Evolutionary conservation across 768 basidiomycete genomes (phyloP).

Genomic region (Rhodosporidiobolus sp.): DNA sequence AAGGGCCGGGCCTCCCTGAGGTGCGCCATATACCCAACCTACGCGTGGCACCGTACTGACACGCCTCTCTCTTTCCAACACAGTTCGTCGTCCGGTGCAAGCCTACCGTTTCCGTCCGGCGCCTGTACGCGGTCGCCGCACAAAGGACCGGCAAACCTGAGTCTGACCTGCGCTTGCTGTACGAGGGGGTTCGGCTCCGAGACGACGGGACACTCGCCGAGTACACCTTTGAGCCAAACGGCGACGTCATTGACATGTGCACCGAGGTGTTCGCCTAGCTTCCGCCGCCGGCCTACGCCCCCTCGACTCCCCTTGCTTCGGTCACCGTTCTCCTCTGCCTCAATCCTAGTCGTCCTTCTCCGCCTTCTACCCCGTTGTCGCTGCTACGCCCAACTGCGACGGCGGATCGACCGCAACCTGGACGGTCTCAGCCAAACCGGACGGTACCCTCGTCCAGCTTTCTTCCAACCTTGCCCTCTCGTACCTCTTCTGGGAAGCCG

Average conservation of each 20-base stretch:
- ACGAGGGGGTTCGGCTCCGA: too few relatives aligned
- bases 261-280: not conserved
- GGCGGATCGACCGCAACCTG: conserved; percentile 38
- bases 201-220: too few relatives aligned
- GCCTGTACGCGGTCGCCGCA: too few relatives aligned
- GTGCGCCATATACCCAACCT: too few relatives aligned
- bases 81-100: too few relatives aligned
- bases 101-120: too few relatives aligned
- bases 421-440: conserved; percentile 47
- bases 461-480: conserved; percentile 46
- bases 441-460: conserved; percentile 49
- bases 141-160: too few relatives aligned
- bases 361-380: conserved; percentile 46
- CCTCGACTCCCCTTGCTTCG: conserved; percentile 41
- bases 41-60: too few relatives aligned
- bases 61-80: too few relatives aligned
- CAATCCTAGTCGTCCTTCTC: conserved; percentile 49
- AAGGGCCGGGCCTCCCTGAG: too few relatives aligned
- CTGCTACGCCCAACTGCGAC: not conserved
- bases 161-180: too few relatives aligned
- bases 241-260: too few relatives aligned
- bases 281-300: conserved; percentile 27
- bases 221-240: conserved; percentile 4
- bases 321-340: conserved; percentile 48
- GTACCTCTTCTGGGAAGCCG: conserved; percentile 52